These are phyloP conservation scores for Microbotryum lychnidis-dioicae DNA, from an alignment of 1,284 basidiomycete genomes.

Conservation along the genomic window DNA sequence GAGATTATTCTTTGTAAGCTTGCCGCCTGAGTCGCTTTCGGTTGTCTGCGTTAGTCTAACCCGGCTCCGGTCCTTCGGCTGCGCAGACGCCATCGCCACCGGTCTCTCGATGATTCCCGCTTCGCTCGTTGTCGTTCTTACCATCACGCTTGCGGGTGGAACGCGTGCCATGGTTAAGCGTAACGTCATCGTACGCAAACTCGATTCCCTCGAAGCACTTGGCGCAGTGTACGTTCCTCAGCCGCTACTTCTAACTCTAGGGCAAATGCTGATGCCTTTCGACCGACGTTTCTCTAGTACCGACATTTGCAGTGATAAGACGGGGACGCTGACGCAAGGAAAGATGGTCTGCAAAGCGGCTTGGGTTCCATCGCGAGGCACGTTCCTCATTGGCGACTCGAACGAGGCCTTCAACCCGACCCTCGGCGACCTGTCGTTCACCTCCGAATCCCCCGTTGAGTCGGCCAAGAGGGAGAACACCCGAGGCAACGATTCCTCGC, in stretches of 20 bases:
- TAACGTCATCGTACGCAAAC: slow-evolving; percentile 48
- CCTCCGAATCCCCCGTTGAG: slow-evolving; percentile 9
- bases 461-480: neutral
- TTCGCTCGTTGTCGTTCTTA: slow-evolving; percentile 41
- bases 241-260: too few species aligned
- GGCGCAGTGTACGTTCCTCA: slow-evolving; percentile 30
- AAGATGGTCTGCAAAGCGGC: slow-evolving; percentile 51
- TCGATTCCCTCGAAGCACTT: slow-evolving; percentile 55
- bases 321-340: slow-evolving; percentile 52
- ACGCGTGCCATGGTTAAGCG: slow-evolving; percentile 50
- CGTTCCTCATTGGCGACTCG: slow-evolving; percentile 25
- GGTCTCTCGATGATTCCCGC: slow-evolving; percentile 52
- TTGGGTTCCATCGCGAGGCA: slow-evolving; percentile 46
- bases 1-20: slow-evolving; percentile 29
- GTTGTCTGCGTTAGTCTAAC: too few species aligned
- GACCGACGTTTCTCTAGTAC: slow-evolving; percentile 40
- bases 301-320: slow-evolving; percentile 58
- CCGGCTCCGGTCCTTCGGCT: too few species aligned
- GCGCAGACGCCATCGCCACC: slow-evolving; percentile 44
- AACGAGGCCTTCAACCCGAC: slow-evolving; percentile 29
- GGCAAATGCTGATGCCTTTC: slow-evolving; percentile 35
- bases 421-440: slow-evolving; percentile 11
- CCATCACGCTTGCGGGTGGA: slow-evolving; percentile 47
- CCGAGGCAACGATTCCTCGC: slow-evolving; percentile 21
- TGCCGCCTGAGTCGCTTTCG: too few species aligned